Evolutionary conservation across 2,329 filamentous ascomycete species (phyloP).

Genomic region (Sporothrix humicola): DNA sequence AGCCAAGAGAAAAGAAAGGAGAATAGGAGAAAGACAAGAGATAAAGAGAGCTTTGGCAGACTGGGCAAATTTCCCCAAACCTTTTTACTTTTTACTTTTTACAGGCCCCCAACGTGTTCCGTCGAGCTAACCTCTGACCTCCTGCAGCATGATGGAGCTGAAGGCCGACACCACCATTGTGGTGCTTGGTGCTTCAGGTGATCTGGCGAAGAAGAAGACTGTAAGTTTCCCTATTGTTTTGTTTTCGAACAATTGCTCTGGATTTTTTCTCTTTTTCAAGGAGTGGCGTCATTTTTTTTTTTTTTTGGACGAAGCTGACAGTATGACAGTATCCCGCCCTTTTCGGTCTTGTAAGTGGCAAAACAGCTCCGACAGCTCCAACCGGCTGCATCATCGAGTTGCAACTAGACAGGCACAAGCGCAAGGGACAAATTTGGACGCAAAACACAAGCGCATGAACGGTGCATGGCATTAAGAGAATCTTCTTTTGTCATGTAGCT

Average conservation of each 20-base stretch:
- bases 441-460: neutral
- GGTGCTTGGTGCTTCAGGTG: conserved; percentile 94
- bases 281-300: conserved; percentile 29
- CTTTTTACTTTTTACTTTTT: neutral
- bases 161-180: conserved; percentile 98
- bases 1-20: neutral
- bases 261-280: neutral
- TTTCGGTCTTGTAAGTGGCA: conserved; percentile 85
- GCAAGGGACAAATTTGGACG: neutral
- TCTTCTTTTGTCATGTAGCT: neutral
- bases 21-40: neutral
- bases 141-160: conserved; percentile 79
- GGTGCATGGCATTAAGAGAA: neutral
- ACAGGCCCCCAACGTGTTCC: neutral
- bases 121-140: conserved; percentile 29
- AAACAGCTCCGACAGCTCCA: conserved; percentile 20
- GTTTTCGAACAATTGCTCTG: neutral
- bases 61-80: neutral
- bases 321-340: conserved; percentile 82
- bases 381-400: neutral
- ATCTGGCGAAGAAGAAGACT: conserved; percentile 99
- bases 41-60: conserved; percentile 5
- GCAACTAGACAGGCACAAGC: neutral
- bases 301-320: conserved; percentile 41
- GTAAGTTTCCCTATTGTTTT: conserved; percentile 53